These are phyloP conservation scores for Physcomitrellopsis africana DNA, from an alignment of 225 moss, liverwort and hornwort genomes.

Conservation along the genomic window DNA sequence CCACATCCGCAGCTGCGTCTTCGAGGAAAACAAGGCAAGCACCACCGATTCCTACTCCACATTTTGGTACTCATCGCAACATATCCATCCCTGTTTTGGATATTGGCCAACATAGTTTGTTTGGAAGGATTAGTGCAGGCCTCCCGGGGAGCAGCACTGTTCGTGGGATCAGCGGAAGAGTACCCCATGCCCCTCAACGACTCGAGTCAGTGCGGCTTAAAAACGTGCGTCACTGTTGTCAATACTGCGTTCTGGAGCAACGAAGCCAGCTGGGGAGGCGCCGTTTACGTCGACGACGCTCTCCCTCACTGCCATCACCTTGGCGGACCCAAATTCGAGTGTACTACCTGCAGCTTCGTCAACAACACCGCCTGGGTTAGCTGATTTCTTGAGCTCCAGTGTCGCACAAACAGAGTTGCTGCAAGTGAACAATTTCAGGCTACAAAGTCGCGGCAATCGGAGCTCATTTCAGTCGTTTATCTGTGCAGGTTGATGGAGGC, in stretches of 20 bases:
- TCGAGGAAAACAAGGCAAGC: conserved; percentile 43
- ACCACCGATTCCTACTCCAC: neutral
- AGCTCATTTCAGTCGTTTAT: neutral
- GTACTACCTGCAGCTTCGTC: conserved; percentile 43
- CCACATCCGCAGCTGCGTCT: conserved; percentile 45
- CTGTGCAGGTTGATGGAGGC: conserved; percentile 71
- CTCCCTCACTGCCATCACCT: conserved; percentile 18
- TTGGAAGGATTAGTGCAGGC: conserved; percentile 22
- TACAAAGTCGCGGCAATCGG: too few relatives aligned
- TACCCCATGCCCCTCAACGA: neutral
- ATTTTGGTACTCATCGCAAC: neutral
- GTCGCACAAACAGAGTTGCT: too few relatives aligned
- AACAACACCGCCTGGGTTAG: conserved; percentile 47
- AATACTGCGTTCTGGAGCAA: conserved; percentile 48
- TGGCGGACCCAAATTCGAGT: conserved; percentile 51
- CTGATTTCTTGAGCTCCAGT: neutral
- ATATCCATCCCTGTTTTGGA: too few relatives aligned
- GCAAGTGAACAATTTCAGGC: too few relatives aligned
- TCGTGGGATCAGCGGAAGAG: conserved; percentile 32
- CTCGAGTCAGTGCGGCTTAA: conserved; percentile 35
- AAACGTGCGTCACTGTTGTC: conserved; percentile 37
- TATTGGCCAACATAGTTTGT: too few relatives aligned
- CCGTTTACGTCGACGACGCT: conserved; percentile 50
- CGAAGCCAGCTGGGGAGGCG: conserved; percentile 48
- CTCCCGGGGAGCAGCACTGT: conserved; percentile 42